Conservation (phyloP, 805 yeast genomes). For the Starmerella vaccinii region DNA sequence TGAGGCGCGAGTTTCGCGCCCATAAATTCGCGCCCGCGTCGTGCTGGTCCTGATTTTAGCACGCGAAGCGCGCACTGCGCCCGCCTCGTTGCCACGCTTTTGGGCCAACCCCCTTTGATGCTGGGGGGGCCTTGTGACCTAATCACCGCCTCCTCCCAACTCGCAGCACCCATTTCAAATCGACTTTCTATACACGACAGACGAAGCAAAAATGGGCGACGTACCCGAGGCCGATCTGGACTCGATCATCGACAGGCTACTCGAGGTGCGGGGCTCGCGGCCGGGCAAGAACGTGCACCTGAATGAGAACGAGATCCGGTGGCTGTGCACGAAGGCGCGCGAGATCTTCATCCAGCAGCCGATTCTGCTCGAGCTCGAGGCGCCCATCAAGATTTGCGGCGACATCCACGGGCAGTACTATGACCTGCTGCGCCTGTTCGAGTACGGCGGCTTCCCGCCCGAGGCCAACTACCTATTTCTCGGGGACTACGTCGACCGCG, state of each 20-base stretch:
- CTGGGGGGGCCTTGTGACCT: constrained; percentile 10
- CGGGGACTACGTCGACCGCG: constrained; percentile 98
- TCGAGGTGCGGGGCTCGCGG: constrained; percentile 95
- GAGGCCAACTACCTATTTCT: constrained; percentile 91
- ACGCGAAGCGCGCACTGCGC: not conserved
- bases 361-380: constrained; percentile 85
- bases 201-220: constrained; percentile 29
- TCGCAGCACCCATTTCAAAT: constrained; percentile 1
- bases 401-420: constrained; percentile 98
- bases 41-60: no score
- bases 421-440: constrained; percentile 87
- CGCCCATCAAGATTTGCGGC: constrained; percentile 91
- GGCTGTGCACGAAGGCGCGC: constrained; percentile 92
- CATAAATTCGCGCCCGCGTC: no score
- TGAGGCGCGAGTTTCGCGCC: no score
- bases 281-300: constrained; percentile 95
- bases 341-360: constrained; percentile 98
- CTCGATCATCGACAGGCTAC: constrained; percentile 88
- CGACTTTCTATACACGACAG: constrained; percentile 1
- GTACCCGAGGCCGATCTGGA: constrained; percentile 83
- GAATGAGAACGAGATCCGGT: constrained; percentile 88
- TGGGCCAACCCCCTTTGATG: not conserved
- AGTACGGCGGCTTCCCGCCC: constrained; percentile 98
- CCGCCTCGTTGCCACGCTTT: not conserved
- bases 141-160: constrained; percentile 18